phyloP scores from a whole-genome alignment of 1,284 basidiomycete species.

The Sutorius eximius region DNA sequence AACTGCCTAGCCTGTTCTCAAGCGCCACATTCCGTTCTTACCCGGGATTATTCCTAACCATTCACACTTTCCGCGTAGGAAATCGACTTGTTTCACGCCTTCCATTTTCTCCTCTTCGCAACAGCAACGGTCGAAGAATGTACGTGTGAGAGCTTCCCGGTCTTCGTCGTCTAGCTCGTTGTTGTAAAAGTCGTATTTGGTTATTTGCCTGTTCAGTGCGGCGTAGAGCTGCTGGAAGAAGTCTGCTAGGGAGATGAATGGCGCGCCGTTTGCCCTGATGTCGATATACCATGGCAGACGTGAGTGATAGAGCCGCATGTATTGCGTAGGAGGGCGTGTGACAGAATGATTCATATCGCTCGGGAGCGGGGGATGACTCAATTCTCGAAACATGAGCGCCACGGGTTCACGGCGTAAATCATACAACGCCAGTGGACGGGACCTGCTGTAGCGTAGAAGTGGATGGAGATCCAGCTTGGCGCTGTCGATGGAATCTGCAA shows the following conservation, averaged over 20 bases:
- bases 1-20: slow-evolving; percentile 19
- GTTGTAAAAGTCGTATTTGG: slow-evolving; percentile 40
- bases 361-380: slow-evolving; percentile 35
- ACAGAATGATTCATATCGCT: slow-evolving; percentile 46
- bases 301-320: slow-evolving; percentile 51
- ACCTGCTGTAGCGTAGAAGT: slow-evolving; percentile 23
- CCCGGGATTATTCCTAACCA: slow-evolving; percentile 29
- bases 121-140: slow-evolving; percentile 41
- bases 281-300: slow-evolving; percentile 61
- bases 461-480: slow-evolving; percentile 29
- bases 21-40: slow-evolving; percentile 37
- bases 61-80: slow-evolving; percentile 29
- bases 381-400: slow-evolving; percentile 42
- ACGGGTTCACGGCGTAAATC: slow-evolving; percentile 39
- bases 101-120: slow-evolving; percentile 17
- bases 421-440: slow-evolving; percentile 32
- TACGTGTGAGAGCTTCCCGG: slow-evolving; percentile 31
- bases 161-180: slow-evolving; percentile 39
- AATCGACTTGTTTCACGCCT: slow-evolving; percentile 34
- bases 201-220: slow-evolving; percentile 32
- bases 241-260: slow-evolving; percentile 58
- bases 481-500: slow-evolving; percentile 27
- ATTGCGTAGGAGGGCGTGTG: slow-evolving; percentile 44
- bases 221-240: slow-evolving; percentile 44
- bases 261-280: slow-evolving; percentile 39